Evolutionary conservation across 164 flowering plant genomes (phyloP), one percentile per base, ranked within the genome.

Genomic region (Chimonanthus praecox): DNA sequence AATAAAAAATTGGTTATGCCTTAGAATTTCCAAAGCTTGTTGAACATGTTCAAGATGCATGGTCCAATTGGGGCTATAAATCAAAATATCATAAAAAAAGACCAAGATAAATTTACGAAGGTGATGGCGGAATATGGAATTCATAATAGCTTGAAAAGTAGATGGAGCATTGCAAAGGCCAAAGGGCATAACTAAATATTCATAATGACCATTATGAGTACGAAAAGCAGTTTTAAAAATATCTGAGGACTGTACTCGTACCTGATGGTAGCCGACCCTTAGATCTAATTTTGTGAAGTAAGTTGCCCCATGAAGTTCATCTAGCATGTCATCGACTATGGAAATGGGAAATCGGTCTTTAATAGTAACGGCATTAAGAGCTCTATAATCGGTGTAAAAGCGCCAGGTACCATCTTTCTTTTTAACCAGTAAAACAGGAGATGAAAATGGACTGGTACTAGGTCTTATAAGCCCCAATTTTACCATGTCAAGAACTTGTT

Each of bases 401-500:
- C 9, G 7, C 64, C 0, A 58, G 2, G 61, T 21, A 3, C 6
- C 15, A 9, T 65, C 68, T 65, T 65, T 51, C 33, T 62, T 45
- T 65, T 65, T 65, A 7, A 65, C 68, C 1, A 44, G 15, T 20
- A 65, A 43, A 33, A 65, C 47, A 65, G 47, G 49, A 65, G 68
- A 65, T 65, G 65, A 62, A 7, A 62, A 62, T 15, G 0, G 65
- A 62, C 21, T 3, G 6, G 65, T 62, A 20, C 65, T 62, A 11
- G 65, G n/a, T 62, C 65, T 4, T 7, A 15, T 62, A n/a, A 20
- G 65, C 65, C 65, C 44, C 20, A 18, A 18, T 61, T 61, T 18
- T 61, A 61, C 13, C 51, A 71, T 44, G 45, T 61, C 73, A 58
- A 1, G 66, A 71, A 71, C 73, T 60, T 71, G 73, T 71, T 71